These are phyloP conservation scores for Termitomyces bulborhizus DNA, from an alignment of 768 basidiomycete genomes.

Conservation along the genomic window DNA sequence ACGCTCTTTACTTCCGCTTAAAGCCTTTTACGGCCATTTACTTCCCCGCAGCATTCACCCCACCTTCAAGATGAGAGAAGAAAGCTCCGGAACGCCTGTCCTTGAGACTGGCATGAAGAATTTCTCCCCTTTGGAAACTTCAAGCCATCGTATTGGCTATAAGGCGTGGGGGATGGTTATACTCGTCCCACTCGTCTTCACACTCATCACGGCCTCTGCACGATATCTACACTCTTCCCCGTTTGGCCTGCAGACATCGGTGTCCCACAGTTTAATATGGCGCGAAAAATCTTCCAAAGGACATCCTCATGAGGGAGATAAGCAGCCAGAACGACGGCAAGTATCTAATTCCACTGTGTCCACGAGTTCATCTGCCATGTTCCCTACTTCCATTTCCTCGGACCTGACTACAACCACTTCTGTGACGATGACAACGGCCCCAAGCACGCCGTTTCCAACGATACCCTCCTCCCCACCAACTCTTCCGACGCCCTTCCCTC, in stretches of 20 bases:
- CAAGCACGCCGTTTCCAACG: constrained; percentile 32
- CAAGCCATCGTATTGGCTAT: constrained; percentile 39
- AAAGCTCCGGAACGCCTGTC: constrained; percentile 7
- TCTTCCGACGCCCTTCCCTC: constrained; percentile 74
- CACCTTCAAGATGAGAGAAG: constrained; percentile 9
- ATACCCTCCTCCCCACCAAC: constrained; percentile 43
- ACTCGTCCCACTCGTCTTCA: constrained; percentile 48
- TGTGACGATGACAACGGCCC: constrained; percentile 15
- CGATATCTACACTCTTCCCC: constrained; percentile 45
- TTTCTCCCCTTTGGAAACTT: background rate
- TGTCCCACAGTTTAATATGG: constrained; percentile 22
- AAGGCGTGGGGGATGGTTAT: constrained; percentile 46
- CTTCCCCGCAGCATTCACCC: constrained; percentile 9
- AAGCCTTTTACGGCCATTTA: background rate
- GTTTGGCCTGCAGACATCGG: constrained; percentile 33
- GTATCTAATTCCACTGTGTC: constrained; percentile 7
- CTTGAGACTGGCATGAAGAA: constrained; percentile 7
- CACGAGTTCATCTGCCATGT: constrained; percentile 10
- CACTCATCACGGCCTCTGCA: constrained; percentile 47
- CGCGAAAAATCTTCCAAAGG: constrained; percentile 21
- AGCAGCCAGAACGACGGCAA: constrained; percentile 16
- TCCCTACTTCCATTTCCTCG: constrained; percentile 5
- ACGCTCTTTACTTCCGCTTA: constrained; percentile 11
- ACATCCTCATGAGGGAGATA: constrained; percentile 35
- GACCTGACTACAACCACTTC: constrained; percentile 15